Evolutionary conservation across 768 basidiomycete species (phyloP), one percentile per base, ranked within the genome.

Genomic region (Pluteus cervinus): DNA sequence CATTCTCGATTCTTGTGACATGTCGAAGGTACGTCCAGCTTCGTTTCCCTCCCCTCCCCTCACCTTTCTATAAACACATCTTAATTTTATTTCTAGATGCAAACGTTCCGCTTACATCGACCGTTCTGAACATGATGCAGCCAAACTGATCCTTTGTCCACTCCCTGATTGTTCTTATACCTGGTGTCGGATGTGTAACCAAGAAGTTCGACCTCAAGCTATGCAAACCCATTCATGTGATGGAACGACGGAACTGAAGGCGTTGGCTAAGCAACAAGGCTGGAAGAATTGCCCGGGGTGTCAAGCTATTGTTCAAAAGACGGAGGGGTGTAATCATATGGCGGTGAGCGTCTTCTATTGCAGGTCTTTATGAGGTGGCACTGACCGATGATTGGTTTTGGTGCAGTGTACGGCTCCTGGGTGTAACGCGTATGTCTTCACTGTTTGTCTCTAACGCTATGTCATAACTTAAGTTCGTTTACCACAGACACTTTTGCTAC

Each of bases 121-220:
- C 36, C 52, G 54, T 10, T 41, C 44, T 23, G 52, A 54, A 12
- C 49, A 45, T n/a, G 36, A 42, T n/a, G 41, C 43, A 14, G 33
- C 41, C 7, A 47, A 43, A 20, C 33, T 44, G 16, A 40, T 57
- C 10, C 36, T 43, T 4, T 57, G 56, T 17, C 52, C 56, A n/a
- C 40, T 50, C 29, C 49, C 51, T 8, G 18, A 15, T 17, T 57
- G 56, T 39, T 26, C 32, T 12, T 40, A 49, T 24, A 42, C 34
- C 20, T 55, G 54, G 52, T 55, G 56, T 39, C 46, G 49, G 23
- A 42, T 38, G 16, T 57, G 56, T 34, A 39, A 39, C 11, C 48
- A 49, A 35, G 37, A 40, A 28, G 41, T 54, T 11, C 34, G 38
- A 9, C 15, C 24, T 2, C 39, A 35, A 10, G 38, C 45, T 16